Base-by-base conservation (phyloP, 441 rosid species). In the Geranium incanum region DNA sequence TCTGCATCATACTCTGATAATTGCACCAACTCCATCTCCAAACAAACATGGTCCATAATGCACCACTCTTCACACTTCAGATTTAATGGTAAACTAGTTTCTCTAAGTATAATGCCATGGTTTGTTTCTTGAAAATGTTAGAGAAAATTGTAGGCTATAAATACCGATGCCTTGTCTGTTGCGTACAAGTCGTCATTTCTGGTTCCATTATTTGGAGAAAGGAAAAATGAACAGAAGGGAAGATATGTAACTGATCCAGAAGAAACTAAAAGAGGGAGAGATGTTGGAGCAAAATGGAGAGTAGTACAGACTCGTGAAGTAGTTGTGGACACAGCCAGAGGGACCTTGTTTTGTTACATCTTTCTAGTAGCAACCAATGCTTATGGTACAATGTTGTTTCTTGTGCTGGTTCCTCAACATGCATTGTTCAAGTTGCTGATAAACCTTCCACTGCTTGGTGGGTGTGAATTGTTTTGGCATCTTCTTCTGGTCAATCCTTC, bases 281-380 rank as follows among this genome's bases (percentile, higher is more conserved):
- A 71, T 37, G 70, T 64, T 33, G 23, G 43, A 69, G 70, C 50
- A 67, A 19, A 69, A 69, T 66, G 66, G 81, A 70, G 19, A 62
- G 73, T 37, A 41, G 13, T 41, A 33, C 70, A 71, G 55, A 57
- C 18, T 21, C 16, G 66, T 52, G 18, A 15, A 67, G 70, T 73
- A 16, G 82, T 78, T 80, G 82, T 69, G 68, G 76, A 77, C 82
- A 77, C 82, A 77, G 80, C 80, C 55, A 67, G 66, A 55, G 37
- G 65, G 3, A 55, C 48, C 37, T 45, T 74, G 73, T 50, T 55
- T 28, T 77, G 8, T 67, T 36, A 41, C 64, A 68, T 76, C 55
- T 3, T 59, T 72, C 18, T 59, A 19, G 60, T 66, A 75, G 71
- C 52, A 71, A 68, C 70, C 73, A 77, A 70, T 63, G 43, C 63